Evolutionary conservation across 768 basidiomycete genomes (phyloP).

Genomic region (Ramaria sp.): DNA sequence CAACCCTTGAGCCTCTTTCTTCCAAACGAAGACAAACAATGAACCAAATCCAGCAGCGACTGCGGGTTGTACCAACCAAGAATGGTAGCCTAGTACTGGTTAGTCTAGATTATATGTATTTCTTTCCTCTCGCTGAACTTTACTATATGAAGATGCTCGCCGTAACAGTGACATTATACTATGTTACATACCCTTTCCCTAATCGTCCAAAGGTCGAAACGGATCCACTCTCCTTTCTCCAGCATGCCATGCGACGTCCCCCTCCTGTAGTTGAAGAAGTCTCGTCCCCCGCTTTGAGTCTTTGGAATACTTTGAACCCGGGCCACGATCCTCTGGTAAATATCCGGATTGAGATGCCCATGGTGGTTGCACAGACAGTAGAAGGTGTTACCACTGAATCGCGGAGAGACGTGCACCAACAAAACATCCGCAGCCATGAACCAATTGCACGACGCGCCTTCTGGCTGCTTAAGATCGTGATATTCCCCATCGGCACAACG

Average conservation of each 20-base stretch:
- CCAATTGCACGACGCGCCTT: slow-evolving; percentile 42
- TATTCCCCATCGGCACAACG: slow-evolving; percentile 75
- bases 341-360: slow-evolving; percentile 71
- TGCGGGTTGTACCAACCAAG: slow-evolving; percentile 59
- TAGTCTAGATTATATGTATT: background rate
- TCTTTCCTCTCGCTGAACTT: background rate
- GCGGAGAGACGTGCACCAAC: slow-evolving; percentile 13
- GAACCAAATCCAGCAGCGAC: slow-evolving; percentile 27
- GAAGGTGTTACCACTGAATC: slow-evolving; percentile 22
- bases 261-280: slow-evolving; percentile 11
- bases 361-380: slow-evolving; percentile 55
- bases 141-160: slow-evolving; percentile 49
- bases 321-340: slow-evolving; percentile 53
- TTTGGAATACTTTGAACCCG: slow-evolving; percentile 77
- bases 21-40: slow-evolving; percentile 5
- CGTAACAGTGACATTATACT: slow-evolving; percentile 64
- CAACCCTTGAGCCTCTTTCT: background rate
- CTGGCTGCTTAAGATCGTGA: slow-evolving; percentile 76
- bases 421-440: background rate
- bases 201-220: slow-evolving; percentile 8
- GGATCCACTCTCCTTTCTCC: slow-evolving; percentile 8
- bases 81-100: slow-evolving; percentile 67
- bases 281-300: slow-evolving; percentile 44
- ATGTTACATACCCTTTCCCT: slow-evolving; percentile 47
- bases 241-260: slow-evolving; percentile 3